Percentiles rank a stretch among this genome's conserved stretches.
These are phyloP conservation scores for Bacidia gigantensis DNA, from an alignment of 495 filamentous ascomycete genomes.

Conservation along the genomic window DNA sequence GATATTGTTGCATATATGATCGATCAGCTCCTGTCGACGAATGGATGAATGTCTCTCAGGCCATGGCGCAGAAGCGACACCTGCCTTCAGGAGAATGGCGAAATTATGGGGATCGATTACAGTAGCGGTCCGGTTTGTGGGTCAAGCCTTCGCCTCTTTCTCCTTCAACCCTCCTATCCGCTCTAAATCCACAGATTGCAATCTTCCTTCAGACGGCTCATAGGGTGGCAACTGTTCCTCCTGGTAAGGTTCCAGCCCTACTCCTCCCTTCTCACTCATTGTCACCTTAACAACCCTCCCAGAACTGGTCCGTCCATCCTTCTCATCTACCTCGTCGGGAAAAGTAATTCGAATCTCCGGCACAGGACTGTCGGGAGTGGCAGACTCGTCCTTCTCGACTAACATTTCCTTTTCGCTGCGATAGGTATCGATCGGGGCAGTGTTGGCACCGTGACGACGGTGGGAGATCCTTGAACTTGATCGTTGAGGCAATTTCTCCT, in stretches of 20 bases:
- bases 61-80: no score
- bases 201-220: constrained; percentile 61
- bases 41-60: no score
- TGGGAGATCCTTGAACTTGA: constrained; percentile 31
- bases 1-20: neutral
- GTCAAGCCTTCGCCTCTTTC: constrained; percentile 39
- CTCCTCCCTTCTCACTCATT: constrained; percentile 69
- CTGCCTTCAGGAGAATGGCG: neutral
- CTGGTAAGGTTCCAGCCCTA: constrained; percentile 71
- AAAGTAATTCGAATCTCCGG: constrained; percentile 98
- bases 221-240: constrained; percentile 80
- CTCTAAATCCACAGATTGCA: constrained; percentile 86
- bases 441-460: constrained; percentile 56
- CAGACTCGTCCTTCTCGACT: constrained; percentile 58
- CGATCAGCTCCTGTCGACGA: no score
- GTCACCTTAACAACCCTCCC: constrained; percentile 84
- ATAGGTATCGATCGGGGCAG: constrained; percentile 54
- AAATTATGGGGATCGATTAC: neutral
- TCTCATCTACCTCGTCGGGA: constrained; percentile 75
- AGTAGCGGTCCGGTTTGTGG: neutral
- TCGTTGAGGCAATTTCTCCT: constrained; percentile 29
- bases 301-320: constrained; percentile 70
- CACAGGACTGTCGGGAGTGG: constrained; percentile 69
- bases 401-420: constrained; percentile 57
- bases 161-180: constrained; percentile 91